Evolutionary conservation across 257 asterid species (phyloP), one percentile per base, ranked within the genome.

Genomic region (Thymus mandschuricus): DNA sequence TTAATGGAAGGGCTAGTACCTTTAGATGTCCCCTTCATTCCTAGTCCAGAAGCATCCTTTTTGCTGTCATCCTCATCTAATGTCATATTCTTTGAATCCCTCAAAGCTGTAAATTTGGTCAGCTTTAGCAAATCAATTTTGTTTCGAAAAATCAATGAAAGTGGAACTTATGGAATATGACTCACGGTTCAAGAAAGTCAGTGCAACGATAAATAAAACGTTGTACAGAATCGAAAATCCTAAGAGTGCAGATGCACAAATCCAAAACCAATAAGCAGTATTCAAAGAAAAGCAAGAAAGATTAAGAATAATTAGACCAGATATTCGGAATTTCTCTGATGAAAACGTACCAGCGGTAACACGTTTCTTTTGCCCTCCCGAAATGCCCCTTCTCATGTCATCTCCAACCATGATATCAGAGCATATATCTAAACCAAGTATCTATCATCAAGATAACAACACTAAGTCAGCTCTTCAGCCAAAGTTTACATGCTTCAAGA

Each of bases 141-240:
- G 0, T 6, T n/a, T 67, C 60, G 21, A 76, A 44, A 38, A 44
- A 64, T 5, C 27, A 13, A 13, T 4, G 55, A 49, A n/a, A 49
- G 27, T 15, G 27, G 56, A 75, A 38, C 12, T 13, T 4, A 46
- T 30, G 33, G 10, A 46, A 30, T 4, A 21, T 0, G 29, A 52
- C 86, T 75, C 73, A 86, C 95, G 86, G 48, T 84, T 81, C n/a
- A 84, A 73, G 82, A 72, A 86, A 52, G 81, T 82, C 54, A 88
- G 75, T 27, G 89, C 89, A 38, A 66, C 56, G 61, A 81, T 54
- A 27, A 86, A 86, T 8, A 76, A 66, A 66, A 68, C 3, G 75
- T 80, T 88, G 79, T 77, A 84, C 70, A 88, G 73, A 74, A 86
- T 1, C 1, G 95, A 68, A 79, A 84, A 82, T 41, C 87, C 89